Percentiles rank a stretch among this genome's conserved stretches.
These are phyloP conservation scores for Ceratocystis papillata DNA, from an alignment of 2,329 filamentous ascomycete genomes.

Conservation along the genomic window DNA sequence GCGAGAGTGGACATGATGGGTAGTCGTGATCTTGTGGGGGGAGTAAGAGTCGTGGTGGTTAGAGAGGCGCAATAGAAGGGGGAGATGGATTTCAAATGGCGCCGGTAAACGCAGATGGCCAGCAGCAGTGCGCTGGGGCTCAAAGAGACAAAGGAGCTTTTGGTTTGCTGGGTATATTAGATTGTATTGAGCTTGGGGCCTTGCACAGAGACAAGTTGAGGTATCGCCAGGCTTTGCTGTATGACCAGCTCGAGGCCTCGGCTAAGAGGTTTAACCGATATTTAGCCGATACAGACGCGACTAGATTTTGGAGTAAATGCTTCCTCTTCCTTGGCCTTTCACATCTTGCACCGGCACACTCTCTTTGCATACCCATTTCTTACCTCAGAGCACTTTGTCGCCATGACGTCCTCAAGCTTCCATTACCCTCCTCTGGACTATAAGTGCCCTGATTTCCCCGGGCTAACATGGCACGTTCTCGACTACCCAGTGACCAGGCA, in stretches of 20 bases:
- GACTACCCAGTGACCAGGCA: conserved; percentile 34
- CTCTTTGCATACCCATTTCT: neutral
- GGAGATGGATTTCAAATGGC: neutral
- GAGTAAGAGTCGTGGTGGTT: neutral
- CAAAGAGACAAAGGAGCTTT: neutral
- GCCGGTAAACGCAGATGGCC: neutral
- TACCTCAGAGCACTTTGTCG: neutral
- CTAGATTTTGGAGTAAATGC: neutral
- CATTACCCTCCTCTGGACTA: conserved; percentile 43
- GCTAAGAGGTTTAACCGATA: neutral
- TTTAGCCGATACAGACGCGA: conserved; percentile 2
- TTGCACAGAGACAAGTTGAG: no score
- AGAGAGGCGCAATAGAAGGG: neutral
- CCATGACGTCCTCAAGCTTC: conserved; percentile 11
- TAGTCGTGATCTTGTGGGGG: neutral
- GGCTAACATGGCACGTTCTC: conserved; percentile 62
- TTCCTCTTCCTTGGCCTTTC: neutral
- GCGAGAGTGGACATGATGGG: conserved; percentile 52
- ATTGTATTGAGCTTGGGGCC: no score
- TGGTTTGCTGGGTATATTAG: no score
- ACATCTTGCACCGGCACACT: neutral
- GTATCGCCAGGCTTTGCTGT: no score
- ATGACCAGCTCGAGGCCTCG: no score
- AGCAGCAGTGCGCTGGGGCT: neutral
- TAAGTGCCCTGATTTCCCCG: conserved; percentile 61